Evolutionary conservation across 768 basidiomycete species (phyloP).

Genomic region (Leccinum subgranulosum): DNA sequence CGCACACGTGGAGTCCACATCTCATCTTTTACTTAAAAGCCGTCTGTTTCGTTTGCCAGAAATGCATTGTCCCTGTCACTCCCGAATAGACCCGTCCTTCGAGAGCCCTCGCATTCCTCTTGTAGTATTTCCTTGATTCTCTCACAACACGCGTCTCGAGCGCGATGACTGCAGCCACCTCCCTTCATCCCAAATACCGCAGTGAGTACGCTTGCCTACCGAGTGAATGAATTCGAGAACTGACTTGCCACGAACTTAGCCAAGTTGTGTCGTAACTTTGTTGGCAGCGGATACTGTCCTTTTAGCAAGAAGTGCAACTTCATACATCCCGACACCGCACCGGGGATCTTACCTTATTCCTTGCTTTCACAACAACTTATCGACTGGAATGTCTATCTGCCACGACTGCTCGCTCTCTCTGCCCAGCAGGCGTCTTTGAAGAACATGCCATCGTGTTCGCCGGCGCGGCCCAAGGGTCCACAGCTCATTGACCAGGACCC

Average conservation of each 20-base stretch:
- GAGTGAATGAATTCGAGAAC: not conserved
- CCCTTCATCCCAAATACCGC: conserved; percentile 28
- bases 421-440: conserved; percentile 1
- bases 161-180: conserved; percentile 7
- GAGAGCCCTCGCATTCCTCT: not conserved
- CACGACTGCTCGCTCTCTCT: conserved; percentile 15
- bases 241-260: conserved; percentile 23
- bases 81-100: not conserved
- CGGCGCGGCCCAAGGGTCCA: conserved; percentile 5
- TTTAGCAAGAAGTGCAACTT: conserved; percentile 39
- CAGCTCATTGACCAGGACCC: conserved; percentile 19
- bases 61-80: conserved; percentile 16
- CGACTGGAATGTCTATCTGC: conserved; percentile 16
- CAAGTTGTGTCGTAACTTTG: conserved; percentile 35
- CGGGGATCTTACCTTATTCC: conserved; percentile 10
- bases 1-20: conserved; percentile 31
- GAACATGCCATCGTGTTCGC: not conserved
- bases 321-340: conserved; percentile 27
- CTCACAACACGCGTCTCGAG: conserved; percentile 1
- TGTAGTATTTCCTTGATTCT: not conserved
- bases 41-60: conserved; percentile 17
- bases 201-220: conserved; percentile 22
- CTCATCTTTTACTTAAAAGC: conserved; percentile 28
- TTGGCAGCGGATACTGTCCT: conserved; percentile 34
- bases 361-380: conserved; percentile 14